These are phyloP conservation scores for Tylopilus balloui DNA, from an alignment of 768 basidiomycete species.

Conservation along the genomic window DNA sequence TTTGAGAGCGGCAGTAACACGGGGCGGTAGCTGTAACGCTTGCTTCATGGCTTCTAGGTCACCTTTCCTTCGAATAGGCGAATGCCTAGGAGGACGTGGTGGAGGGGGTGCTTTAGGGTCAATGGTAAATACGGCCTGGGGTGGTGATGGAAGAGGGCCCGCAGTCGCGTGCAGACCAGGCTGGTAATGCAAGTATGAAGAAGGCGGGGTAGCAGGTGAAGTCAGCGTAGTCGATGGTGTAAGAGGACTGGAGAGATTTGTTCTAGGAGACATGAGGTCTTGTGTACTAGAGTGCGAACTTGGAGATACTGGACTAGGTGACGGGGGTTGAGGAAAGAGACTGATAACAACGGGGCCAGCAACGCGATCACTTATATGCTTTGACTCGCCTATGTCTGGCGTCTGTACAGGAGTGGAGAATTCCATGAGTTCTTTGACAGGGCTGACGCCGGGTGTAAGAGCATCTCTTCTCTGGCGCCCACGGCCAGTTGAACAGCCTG, in stretches of 20 bases:
- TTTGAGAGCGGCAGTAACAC: constrained; percentile 43
- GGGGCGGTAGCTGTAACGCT: constrained; percentile 53
- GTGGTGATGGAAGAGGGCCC: constrained; percentile 69
- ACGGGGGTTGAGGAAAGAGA: constrained; percentile 35
- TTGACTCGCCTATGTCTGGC: constrained; percentile 58
- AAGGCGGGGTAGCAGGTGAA: constrained; percentile 27
- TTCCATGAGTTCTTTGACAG: constrained; percentile 26
- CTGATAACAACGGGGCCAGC: constrained; percentile 59
- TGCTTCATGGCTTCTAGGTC: constrained; percentile 59
- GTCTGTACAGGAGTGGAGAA: constrained; percentile 39
- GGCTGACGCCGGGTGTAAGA: constrained; percentile 30
- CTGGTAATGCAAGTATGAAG: constrained; percentile 55
- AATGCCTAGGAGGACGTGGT: constrained; percentile 60
- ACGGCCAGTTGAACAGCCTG: constrained; percentile 26
- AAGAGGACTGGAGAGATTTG: constrained; percentile 20
- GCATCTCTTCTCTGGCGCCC: constrained; percentile 33
- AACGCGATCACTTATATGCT: constrained; percentile 55
- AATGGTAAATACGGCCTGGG: constrained; percentile 50
- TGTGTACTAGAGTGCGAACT: constrained; percentile 27
- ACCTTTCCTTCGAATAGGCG: constrained; percentile 44
- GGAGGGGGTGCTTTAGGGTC: constrained; percentile 46
- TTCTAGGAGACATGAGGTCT: constrained; percentile 28
- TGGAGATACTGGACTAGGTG: constrained; percentile 26
- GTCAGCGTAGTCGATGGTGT: constrained; percentile 26
- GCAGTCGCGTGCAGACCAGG: constrained; percentile 68